These are phyloP conservation scores for Emericellopsis cladophorae DNA, from an alignment of 2,329 filamentous ascomycete species.

Conservation along the genomic window DNA sequence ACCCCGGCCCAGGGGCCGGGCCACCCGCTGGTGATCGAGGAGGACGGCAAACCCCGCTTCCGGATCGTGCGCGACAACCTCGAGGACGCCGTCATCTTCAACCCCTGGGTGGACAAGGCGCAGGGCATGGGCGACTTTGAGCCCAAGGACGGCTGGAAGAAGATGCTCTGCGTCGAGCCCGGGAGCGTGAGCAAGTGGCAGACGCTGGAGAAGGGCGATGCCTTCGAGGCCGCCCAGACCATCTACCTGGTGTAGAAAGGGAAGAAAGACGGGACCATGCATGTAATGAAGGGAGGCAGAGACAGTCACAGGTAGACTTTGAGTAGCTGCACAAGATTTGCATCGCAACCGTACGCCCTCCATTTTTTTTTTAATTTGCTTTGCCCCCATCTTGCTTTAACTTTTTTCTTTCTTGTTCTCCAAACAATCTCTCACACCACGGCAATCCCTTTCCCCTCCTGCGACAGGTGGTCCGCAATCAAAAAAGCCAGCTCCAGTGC, in stretches of 20 bases:
- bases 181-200: constrained; percentile 74
- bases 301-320: background rate
- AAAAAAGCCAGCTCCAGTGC: constrained; percentile 89
- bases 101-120: constrained; percentile 84
- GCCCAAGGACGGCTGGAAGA: constrained; percentile 80
- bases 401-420: background rate
- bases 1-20: constrained; percentile 51
- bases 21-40: constrained; percentile 44
- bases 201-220: constrained; percentile 68
- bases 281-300: background rate
- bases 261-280: background rate
- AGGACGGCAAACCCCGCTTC: constrained; percentile 52
- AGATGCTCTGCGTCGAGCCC: constrained; percentile 91
- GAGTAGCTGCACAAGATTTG: background rate
- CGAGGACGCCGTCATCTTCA: constrained; percentile 88
- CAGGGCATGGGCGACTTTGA: constrained; percentile 74
- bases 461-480: constrained; percentile 66
- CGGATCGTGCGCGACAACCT: constrained; percentile 75
- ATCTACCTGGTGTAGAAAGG: constrained; percentile 25
- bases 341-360: background rate
- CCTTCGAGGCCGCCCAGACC: constrained; percentile 49
- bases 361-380: background rate
- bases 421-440: background rate
- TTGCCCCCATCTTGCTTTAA: background rate
- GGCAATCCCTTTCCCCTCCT: constrained; percentile 14